These are phyloP conservation scores for Xylaria intraflava DNA, from an alignment of 495 filamentous ascomycete genomes.

Conservation along the genomic window DNA sequence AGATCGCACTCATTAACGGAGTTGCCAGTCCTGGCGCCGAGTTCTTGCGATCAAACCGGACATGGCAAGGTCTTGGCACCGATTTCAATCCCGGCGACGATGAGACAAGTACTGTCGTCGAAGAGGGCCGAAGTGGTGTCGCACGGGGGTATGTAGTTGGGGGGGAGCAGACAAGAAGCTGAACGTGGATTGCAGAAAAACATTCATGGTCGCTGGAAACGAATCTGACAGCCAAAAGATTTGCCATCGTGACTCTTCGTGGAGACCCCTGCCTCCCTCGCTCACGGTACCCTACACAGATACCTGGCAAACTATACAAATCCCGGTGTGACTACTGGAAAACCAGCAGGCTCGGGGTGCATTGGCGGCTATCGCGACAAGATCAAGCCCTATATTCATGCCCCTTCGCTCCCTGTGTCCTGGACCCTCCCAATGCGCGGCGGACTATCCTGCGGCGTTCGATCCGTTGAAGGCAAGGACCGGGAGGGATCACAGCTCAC, in stretches of 20 bases:
- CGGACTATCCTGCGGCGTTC: too few relatives aligned
- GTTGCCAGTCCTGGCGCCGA: constrained; percentile 86
- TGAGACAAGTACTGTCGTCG: constrained; percentile 59
- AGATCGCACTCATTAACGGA: constrained; percentile 70
- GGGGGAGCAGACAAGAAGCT: constrained; percentile 33
- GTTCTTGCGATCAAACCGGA: constrained; percentile 72
- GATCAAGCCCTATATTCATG: too few relatives aligned
- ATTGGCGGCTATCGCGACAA: too few relatives aligned
- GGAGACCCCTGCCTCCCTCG: background rate
- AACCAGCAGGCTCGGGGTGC: too few relatives aligned
- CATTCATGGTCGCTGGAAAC: background rate
- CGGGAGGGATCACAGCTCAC: too few relatives aligned
- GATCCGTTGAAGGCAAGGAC: too few relatives aligned
- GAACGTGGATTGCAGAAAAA: background rate
- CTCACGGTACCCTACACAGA: background rate
- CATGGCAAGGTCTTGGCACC: constrained; percentile 87
- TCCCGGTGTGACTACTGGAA: too few relatives aligned
- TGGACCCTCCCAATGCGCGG: too few relatives aligned
- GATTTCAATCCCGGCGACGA: constrained; percentile 56
- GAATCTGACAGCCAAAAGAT: background rate
- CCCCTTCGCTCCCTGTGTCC: too few relatives aligned
- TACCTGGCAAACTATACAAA: background rate
- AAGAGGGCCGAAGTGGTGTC: constrained; percentile 82
- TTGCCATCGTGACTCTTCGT: background rate
- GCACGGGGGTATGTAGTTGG: constrained; percentile 86